Conservation (phyloP, 2,329 filamentous ascomycete genomes). For the Fusarium sp. region DNA sequence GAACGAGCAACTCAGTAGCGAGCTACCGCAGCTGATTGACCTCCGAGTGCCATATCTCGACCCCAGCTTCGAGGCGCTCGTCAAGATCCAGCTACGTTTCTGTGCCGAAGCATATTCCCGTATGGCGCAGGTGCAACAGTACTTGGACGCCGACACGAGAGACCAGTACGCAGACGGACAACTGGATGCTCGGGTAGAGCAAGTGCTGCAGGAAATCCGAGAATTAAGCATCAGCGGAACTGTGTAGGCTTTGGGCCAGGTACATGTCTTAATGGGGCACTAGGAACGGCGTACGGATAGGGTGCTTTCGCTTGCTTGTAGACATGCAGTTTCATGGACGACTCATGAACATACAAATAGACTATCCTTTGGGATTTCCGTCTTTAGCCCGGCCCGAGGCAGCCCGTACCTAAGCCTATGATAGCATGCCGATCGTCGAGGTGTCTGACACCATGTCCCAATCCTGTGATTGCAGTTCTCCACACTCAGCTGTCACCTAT, state of each 20-base stretch:
- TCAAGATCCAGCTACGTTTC: slow-evolving; percentile 98
- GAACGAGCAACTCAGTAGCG: slow-evolving; percentile 94
- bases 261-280: slow-evolving; percentile 25
- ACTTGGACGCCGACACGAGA: slow-evolving; percentile 93
- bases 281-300: slow-evolving; percentile 50
- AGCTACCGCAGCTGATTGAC: slow-evolving; percentile 96
- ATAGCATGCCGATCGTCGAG: neutral
- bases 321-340: slow-evolving; percentile 46
- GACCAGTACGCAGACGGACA: slow-evolving; percentile 97
- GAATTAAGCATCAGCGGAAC: slow-evolving; percentile 92
- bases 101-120: slow-evolving; percentile 97
- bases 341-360: slow-evolving; percentile 48
- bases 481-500: too few species aligned
- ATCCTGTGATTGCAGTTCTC: too few species aligned
- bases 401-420: neutral
- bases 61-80: slow-evolving; percentile 95
- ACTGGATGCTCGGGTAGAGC: slow-evolving; percentile 91
- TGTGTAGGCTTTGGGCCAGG: slow-evolving; percentile 60
- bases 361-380: slow-evolving; percentile 11
- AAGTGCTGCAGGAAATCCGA: slow-evolving; percentile 96
- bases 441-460: neutral
- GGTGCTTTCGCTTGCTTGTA: slow-evolving; percentile 45
- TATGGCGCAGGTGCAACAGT: slow-evolving; percentile 99
- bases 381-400: neutral
- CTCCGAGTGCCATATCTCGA: slow-evolving; percentile 97